Evolutionary conservation across 306 rosid genomes (phyloP).

Genomic region (Vicia sativa): DNA sequence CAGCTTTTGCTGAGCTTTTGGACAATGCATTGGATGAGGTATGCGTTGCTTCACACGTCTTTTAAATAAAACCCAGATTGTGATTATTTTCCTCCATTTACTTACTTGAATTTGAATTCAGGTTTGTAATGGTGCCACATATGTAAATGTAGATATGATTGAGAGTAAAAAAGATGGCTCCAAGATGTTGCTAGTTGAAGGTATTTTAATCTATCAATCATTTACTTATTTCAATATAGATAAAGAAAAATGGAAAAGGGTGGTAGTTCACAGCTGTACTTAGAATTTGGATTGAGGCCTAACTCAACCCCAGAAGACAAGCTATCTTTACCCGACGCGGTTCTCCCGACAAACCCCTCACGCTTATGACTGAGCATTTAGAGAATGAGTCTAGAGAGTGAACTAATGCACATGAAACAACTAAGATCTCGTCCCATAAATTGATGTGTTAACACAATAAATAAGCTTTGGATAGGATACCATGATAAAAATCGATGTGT

Average conservation of each 20-base stretch:
- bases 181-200: conserved; percentile 85
- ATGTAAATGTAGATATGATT: conserved; percentile 79
- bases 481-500: not conserved
- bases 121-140: conserved; percentile 90
- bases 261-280: not conserved
- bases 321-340: not conserved
- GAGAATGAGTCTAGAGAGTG: conserved; percentile 6
- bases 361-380: not conserved
- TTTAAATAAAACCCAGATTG: not conserved
- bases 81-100: conserved; percentile 29
- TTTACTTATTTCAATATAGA: conserved; percentile 17
- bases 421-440: not conserved
- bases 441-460: not conserved
- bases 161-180: conserved; percentile 66
- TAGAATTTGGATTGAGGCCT: conserved; percentile 4
- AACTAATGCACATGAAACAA: not conserved
- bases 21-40: conserved; percentile 97
- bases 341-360: not conserved
- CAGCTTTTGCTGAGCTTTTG: conserved; percentile 97
- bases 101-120: conserved; percentile 45
- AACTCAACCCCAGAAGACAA: not conserved
- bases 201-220: conserved; percentile 40
- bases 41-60: conserved; percentile 21
- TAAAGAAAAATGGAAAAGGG: conserved; percentile 13
- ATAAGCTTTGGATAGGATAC: not conserved